phyloP scores from a whole-genome alignment of 768 basidiomycete genomes.

The Ephemerocybe angulata region DNA sequence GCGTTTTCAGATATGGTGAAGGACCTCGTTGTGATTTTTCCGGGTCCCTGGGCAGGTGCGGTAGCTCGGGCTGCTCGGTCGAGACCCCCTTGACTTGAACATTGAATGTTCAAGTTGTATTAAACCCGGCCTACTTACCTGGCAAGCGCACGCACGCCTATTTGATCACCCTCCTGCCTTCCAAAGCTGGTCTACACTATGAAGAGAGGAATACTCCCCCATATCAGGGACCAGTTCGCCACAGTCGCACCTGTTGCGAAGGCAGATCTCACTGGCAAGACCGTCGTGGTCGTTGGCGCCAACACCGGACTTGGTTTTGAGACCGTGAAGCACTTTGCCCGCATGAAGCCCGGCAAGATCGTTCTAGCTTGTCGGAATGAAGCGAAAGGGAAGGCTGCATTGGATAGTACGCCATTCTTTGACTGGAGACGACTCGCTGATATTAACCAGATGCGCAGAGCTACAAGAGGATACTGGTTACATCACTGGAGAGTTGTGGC shows the following conservation, averaged over 20 bases:
- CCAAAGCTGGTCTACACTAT: no score
- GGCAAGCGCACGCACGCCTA: no score
- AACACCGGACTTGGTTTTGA: constrained; percentile 50
- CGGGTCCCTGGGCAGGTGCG: no score
- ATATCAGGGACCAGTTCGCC: background rate
- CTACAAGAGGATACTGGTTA: constrained; percentile 29
- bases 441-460: constrained; percentile 11
- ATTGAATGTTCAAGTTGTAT: no score
- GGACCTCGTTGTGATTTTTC: no score
- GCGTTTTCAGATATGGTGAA: no score
- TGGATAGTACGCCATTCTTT: constrained; percentile 27
- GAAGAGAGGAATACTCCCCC: background rate
- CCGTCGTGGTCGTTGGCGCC: constrained; percentile 45
- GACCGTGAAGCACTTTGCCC: constrained; percentile 41
- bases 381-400: constrained; percentile 30
- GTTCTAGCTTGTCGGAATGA: constrained; percentile 35
- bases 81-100: no score
- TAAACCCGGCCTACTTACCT: no score
- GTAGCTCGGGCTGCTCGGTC: no score
- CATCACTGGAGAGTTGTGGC: constrained; percentile 32
- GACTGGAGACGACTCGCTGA: background rate
- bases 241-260: constrained; percentile 26
- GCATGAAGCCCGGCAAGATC: constrained; percentile 36
- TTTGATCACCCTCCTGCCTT: no score
- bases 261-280: constrained; percentile 40